These are phyloP conservation scores for Chenopodium suecicum DNA, from an alignment of 148 eudicot species.

Conservation along the genomic window DNA sequence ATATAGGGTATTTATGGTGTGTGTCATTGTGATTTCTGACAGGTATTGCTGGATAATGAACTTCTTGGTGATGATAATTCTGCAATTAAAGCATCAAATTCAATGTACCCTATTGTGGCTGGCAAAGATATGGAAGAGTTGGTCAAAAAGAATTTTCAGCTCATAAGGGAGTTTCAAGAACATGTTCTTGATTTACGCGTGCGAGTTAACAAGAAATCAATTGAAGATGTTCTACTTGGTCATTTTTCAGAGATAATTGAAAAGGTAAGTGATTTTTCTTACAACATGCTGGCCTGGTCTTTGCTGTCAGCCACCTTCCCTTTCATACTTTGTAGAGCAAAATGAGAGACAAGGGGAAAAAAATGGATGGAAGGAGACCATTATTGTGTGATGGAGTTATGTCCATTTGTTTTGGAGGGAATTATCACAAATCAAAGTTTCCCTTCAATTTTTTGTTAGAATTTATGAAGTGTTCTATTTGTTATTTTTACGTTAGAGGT, in stretches of 20 bases:
- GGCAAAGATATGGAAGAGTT: slow-evolving; percentile 62
- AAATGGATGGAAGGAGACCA: not conserved
- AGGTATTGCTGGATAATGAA: slow-evolving; percentile 62
- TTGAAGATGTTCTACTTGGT: slow-evolving; percentile 51
- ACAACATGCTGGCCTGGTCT: not conserved
- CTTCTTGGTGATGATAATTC: slow-evolving; percentile 57
- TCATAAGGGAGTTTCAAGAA: slow-evolving; percentile 53
- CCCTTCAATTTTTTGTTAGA: not conserved
- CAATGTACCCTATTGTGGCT: slow-evolving; percentile 46
- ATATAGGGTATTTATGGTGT: not conserved
- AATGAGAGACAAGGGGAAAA: not conserved
- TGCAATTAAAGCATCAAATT: slow-evolving; percentile 32
- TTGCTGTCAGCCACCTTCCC: not conserved
- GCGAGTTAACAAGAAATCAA: slow-evolving; percentile 41
- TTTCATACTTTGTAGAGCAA: not conserved
- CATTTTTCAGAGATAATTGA: slow-evolving; percentile 55
- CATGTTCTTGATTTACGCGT: slow-evolving; percentile 39
- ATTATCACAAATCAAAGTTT: too few relatives aligned
- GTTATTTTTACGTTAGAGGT: too few relatives aligned
- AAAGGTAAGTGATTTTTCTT: slow-evolving; percentile 44
- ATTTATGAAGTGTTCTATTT: not conserved
- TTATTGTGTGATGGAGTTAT: not conserved
- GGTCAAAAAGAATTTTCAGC: slow-evolving; percentile 53
- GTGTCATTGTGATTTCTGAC: slow-evolving; percentile 15
- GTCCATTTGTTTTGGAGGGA: not conserved